Conservation (phyloP, 2,329 filamentous ascomycete species). For the Zymoseptoria brevis region DNA sequence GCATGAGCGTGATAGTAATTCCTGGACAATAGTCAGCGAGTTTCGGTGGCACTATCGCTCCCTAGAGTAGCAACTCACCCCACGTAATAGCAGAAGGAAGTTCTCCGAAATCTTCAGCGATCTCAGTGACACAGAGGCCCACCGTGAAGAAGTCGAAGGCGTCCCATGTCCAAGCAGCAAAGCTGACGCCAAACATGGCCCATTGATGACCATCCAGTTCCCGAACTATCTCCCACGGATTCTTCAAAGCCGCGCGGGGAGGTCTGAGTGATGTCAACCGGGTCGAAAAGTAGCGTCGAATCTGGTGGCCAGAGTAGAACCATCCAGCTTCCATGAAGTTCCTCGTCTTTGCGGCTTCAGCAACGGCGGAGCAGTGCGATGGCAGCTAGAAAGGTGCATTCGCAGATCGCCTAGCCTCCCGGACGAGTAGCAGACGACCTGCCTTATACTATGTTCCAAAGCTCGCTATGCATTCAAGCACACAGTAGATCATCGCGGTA, state of each 20-base stretch:
- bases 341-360: constrained; percentile 9
- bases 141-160: constrained; percentile 48
- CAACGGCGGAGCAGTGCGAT: not conserved
- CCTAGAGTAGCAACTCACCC: not conserved
- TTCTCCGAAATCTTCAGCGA: constrained; percentile 4
- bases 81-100: not conserved
- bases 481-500: not conserved
- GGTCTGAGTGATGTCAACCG: constrained; percentile 14
- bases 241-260: constrained; percentile 19
- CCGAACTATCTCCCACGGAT: constrained; percentile 21
- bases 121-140: constrained; percentile 1
- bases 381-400: not conserved
- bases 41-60: not conserved
- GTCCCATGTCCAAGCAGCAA: constrained; percentile 49
- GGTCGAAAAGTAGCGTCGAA: constrained; percentile 13
- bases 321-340: constrained; percentile 17
- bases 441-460: not conserved
- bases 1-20: constrained; percentile 26
- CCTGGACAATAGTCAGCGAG: not conserved
- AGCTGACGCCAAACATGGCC: constrained; percentile 24
- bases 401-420: not conserved
- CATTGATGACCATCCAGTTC: constrained; percentile 27
- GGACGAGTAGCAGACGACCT: not conserved
- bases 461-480: not conserved
- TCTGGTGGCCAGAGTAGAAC: constrained; percentile 19